Conservation (phyloP, 768 basidiomycete species). For the Amanita molliuscula region DNA sequence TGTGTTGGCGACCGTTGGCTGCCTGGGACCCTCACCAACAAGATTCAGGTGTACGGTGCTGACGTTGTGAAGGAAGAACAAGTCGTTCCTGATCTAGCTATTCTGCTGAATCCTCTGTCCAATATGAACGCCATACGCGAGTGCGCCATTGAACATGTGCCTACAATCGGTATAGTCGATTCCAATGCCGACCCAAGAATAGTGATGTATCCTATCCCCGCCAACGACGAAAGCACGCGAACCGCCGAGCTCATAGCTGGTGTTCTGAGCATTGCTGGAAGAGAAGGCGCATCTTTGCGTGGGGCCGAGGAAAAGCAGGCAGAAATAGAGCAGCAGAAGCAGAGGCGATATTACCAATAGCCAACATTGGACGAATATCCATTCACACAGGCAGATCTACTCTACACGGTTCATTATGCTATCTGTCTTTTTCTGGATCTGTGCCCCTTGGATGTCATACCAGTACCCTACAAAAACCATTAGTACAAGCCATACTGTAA, state of each 20-base stretch:
- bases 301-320: slow-evolving; percentile 19
- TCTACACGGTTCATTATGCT: slow-evolving; percentile 2
- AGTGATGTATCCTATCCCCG: slow-evolving; percentile 97
- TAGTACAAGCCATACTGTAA: slow-evolving; percentile 12
- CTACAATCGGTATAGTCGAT: slow-evolving; percentile 91
- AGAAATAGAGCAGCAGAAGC: slow-evolving; percentile 16
- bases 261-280: slow-evolving; percentile 78
- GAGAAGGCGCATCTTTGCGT: slow-evolving; percentile 56
- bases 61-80: slow-evolving; percentile 40
- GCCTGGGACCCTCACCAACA: slow-evolving; percentile 92
- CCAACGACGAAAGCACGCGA: slow-evolving; percentile 91
- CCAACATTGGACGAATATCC: slow-evolving; percentile 6
- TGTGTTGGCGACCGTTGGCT: slow-evolving; percentile 86
- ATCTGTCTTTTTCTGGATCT: slow-evolving; percentile 13
- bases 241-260: slow-evolving; percentile 89
- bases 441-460: slow-evolving; percentile 50
- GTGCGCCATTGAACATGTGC: slow-evolving; percentile 81
- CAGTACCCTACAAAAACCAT: slow-evolving; percentile 44
- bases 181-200: slow-evolving; percentile 92
- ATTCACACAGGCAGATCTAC: neutral
- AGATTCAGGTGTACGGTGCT: slow-evolving; percentile 58
- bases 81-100: slow-evolving; percentile 75
- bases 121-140: slow-evolving; percentile 86
- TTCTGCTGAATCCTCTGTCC: slow-evolving; percentile 84
- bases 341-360: neutral